Base-by-base conservation (phyloP, 306 rosid species). In the Crotalaria pallida region DNA sequence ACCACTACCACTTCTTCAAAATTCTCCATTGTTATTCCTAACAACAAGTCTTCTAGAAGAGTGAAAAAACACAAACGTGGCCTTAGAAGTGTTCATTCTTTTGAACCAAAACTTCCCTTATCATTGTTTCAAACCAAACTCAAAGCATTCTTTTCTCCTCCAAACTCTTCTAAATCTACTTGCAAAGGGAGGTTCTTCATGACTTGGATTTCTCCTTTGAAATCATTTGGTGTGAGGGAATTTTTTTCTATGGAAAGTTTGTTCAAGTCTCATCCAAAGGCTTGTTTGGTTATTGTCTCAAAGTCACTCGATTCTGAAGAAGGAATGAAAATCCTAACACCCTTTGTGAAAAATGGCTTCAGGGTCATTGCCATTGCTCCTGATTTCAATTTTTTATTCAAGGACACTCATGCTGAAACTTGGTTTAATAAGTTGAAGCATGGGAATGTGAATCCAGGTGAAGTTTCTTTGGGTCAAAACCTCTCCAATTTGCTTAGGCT, bases 401-500 rank as follows among this genome's bases (percentile, higher is more conserved):
- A 73, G 56, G 52, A 83, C 36, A 94, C 98, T 5, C 87, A 56
- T 1, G 98, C 92, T 3, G 97, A 88, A 59, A 5, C 59, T 0
- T 94, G 98, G 98, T 88, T 84, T 55, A 48, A 74, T 31, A 21
- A 65, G 4, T 77, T 94, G 56, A 83, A 36, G 47, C 76, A 55
- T 58, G 98, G 98, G 31, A 57, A 18, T 56, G 89, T 94, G 69
- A 77, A 86, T 31, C 95, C 97, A 0, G 98, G 98, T 27, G 95
- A 74, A 61, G 83, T 94, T 33, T 77, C 98, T 31, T 23, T 94
- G 12, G 95, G 95, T 21, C 98, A 94, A 73, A 94, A 94, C 68
- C 92, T 94, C 79, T 94, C 98, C 3, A 90, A 94, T 71, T 65
- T 94, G 49, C 89, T 94, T 22, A 78, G 98, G 69, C 92, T 94